Evolutionary conservation across 495 filamentous ascomycete genomes (phyloP), one percentile per base, ranked within the genome.

Genomic region (Penicillium chermesinum): DNA sequence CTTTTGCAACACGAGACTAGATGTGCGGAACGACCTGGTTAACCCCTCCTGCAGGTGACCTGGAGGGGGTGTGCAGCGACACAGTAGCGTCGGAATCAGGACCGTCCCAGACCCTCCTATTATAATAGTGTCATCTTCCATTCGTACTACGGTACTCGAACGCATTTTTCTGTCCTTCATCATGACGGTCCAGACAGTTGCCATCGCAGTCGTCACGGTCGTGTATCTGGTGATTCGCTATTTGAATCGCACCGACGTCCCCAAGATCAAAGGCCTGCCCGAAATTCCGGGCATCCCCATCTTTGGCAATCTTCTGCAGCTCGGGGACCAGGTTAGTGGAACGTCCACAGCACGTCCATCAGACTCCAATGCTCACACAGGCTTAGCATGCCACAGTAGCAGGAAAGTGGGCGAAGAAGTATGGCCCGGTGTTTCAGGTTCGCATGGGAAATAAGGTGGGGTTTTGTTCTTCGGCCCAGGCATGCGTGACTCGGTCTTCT

Each of bases 391-490:
- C 76, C 1, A 74, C 61, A 6, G 72, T 77, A 3, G 70, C 76
- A 1, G 69, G 62, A 0, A 65, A 71, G 55, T 81, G 79, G 73
- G 76, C 75, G 7, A 74, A 80, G 57, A 80, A 79, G 47, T 84
- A 78, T 43, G 82, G 83, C 0, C 80, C 81, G 0, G 82, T 86
- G 6, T 85, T 85, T 61, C 83, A 86, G 57, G 76, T 83, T 22
- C 74, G 80, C 53, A 74, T 85, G 55, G 83, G 82, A 10, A 85
- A 84, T 49, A 77, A 69, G 65, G 80, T 81, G 54, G 18, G 62
- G 56, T 39, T 32, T 19, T 3, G 7, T 7, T 21, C 10, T 2
- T 15, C 9, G 5, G n/a, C 16, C 9, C 16, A 33, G 17, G 30
- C 18, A 18, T 19, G 7, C 16, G 18, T 13, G 12, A 17, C 21